Evolutionary conservation across 192 early-diverging fungal genomes (phyloP).

Genomic region (Coemansia sp.): DNA sequence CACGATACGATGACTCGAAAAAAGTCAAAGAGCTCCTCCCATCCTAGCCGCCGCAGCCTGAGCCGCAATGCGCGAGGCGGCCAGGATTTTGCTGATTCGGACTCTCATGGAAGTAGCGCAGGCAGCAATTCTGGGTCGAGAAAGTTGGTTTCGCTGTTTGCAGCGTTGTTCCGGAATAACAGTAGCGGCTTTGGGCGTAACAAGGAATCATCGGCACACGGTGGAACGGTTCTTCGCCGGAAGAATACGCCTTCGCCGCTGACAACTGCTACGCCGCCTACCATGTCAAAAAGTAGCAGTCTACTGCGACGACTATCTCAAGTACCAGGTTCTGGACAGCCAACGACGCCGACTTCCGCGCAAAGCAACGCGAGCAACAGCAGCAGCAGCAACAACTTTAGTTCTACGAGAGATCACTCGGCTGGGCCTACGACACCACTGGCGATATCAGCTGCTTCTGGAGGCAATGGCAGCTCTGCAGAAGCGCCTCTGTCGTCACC

Average conservation of each 20-base stretch:
- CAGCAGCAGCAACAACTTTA: constrained; percentile 11
- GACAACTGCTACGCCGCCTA: constrained; percentile 28
- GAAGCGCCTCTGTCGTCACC: constrained; percentile 35
- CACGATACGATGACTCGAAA: constrained; percentile 30
- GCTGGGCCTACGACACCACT: constrained; percentile 4
- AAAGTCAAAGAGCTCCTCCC: constrained; percentile 46
- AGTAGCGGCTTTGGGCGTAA: constrained; percentile 18
- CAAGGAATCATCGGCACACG: constrained; percentile 17
- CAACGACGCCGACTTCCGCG: constrained; percentile 8
- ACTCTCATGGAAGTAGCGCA: constrained; percentile 24
- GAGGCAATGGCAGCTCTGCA: constrained; percentile 17
- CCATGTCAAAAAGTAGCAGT: constrained; percentile 27
- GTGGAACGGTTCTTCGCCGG: constrained; percentile 31
- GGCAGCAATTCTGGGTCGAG: constrained; percentile 45
- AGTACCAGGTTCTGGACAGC: not conserved
- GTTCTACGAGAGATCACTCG: not conserved
- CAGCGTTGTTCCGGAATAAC: constrained; percentile 61
- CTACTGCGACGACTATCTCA: constrained; percentile 30
- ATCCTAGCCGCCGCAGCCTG: constrained; percentile 52
- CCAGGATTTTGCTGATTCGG: constrained; percentile 17
- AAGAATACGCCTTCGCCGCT: constrained; percentile 41
- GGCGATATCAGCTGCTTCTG: constrained; percentile 7
- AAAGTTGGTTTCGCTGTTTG: constrained; percentile 73
- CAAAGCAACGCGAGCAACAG: constrained; percentile 7
- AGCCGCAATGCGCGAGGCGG: constrained; percentile 27